These are phyloP conservation scores for Diospyros kaki DNA, from an alignment of 148 eudicot species.

Conservation along the genomic window DNA sequence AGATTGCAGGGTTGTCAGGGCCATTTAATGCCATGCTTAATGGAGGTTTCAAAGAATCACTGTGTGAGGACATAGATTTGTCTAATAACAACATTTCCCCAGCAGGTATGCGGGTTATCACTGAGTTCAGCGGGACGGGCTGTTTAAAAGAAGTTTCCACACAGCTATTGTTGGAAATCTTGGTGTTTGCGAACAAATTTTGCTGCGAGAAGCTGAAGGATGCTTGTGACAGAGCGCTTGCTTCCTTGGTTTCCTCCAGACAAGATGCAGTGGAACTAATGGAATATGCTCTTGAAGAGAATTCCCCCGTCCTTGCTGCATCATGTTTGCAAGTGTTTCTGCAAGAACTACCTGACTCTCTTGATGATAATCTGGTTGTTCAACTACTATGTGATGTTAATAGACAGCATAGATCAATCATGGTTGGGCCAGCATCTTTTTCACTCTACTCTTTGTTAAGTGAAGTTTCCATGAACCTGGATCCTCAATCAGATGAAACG, in stretches of 20 bases:
- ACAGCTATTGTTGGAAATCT: constrained; percentile 58
- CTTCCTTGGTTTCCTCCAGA: constrained; percentile 59
- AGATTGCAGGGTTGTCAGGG: constrained; percentile 70
- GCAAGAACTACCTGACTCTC: constrained; percentile 71
- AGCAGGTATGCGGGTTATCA: constrained; percentile 64
- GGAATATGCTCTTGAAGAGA: constrained; percentile 80
- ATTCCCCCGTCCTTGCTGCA: constrained; percentile 70
- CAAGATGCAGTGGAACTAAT: constrained; percentile 66
- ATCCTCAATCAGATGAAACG: constrained; percentile 56
- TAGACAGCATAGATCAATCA: constrained; percentile 44
- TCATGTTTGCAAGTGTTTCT: constrained; percentile 89
- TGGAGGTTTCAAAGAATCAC: constrained; percentile 86
- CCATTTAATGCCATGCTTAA: constrained; percentile 91
- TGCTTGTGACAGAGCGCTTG: constrained; percentile 80
- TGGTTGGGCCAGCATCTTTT: constrained; percentile 70
- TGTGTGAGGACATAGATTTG: constrained; percentile 57
- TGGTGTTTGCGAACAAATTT: constrained; percentile 74
- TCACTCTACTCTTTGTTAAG: constrained; percentile 70
- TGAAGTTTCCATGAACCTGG: constrained; percentile 69
- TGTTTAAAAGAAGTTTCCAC: constrained; percentile 44
- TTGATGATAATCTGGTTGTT: constrained; percentile 55
- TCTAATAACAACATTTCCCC: constrained; percentile 75
- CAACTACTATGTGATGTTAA: constrained; percentile 56
- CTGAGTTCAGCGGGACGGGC: constrained; percentile 56
- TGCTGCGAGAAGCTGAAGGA: constrained; percentile 85